Evolutionary conservation across 1,139 yeast genomes (phyloP), one percentile per base, ranked within the genome.

Genomic region (Lodderomyces beijingensis): DNA sequence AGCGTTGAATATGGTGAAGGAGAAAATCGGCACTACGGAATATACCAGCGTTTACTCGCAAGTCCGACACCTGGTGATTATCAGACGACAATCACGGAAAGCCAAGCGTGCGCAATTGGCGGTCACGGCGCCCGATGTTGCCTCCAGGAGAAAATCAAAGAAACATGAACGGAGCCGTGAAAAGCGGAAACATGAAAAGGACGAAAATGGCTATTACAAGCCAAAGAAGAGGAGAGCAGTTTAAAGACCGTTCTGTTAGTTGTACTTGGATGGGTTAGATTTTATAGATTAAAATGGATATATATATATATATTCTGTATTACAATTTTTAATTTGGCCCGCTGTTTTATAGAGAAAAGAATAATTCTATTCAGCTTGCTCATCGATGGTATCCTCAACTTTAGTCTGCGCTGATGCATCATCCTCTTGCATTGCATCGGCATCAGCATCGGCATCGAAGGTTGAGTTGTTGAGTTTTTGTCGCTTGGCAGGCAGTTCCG

Each of bases 51-150:
- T 76, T 3, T 84, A 80, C 49, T 62, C 86, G 2, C 63, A 64
- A 34, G 94, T 87, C 11, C 77, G 78, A 49, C 77, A 70, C 42
- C 51, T 52, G 11, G 80, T 89, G 14, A 61, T 61, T 27, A 65
- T 65, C 19, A 72, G 87, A 54, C 75, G 97, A 49, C 71, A 72
- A 40, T 93, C 86, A 32, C 77, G 97, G 57, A 79, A 69, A 50
- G 73, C 84, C 1, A 81, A 79, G 51, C 70, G 89, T 38, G 83
- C 95, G 0, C 80, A 84, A 42, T 62, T 86, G 54, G 86, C 89
- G 2, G 70, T 89, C 4, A 71, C 72, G 10, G 84, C 85, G 4
- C 98, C 98, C 0, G 95, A 83, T 14, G 59, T 74, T 27, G 80
- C 86, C 16, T 94, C 96, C 3, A 74, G 72, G 48, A 75, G 84